Evolutionary conservation across 2,329 filamentous ascomycete genomes (phyloP), one percentile per base, ranked within the genome.

Genomic region (Talaromyces atroroseus): DNA sequence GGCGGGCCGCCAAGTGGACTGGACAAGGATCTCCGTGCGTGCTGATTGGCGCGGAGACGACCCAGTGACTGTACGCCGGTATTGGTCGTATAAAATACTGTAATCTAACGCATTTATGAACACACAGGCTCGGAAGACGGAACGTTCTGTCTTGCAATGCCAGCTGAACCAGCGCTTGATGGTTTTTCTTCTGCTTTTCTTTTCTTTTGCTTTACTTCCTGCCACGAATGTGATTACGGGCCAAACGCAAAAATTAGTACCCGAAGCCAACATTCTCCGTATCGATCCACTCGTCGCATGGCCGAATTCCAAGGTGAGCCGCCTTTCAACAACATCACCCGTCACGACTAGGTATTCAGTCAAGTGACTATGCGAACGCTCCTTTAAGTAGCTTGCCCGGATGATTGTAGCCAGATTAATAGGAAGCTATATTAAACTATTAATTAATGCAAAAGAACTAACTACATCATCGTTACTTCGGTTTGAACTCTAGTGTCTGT

Each of bases 21-120:
- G 8, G 38, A 29, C 49, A 52, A 23, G 50, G 38, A 18, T 8
- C 6, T 16, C 11, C 14, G 38, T 32, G 40, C 23, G 38, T 34
- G 44, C 16, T 52, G 38, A 52, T 52, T 52, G 49, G 49, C 21
- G 23, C n/a, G 49, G 38, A n/a, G 38, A 29, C 18, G 36, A 29
- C 24, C 21, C 21, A 42, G 49, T 23, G 23, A 51, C 23, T 32
- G 50, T 23, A 45, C 21, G 24, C 18, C 23, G 5, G 49, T 52
- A 45, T 23, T 42, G 38, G 24, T 7, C 16, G 36, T 40, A 40
- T 18, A 3, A 2, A 8, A 18, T 40, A 40, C 6, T 7, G 36
- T 18, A n/a, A 40, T 18, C 36, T 7, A 18, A n/a, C 36, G 5
- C 36, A 40, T 7, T 38, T 38, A 38, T 38, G 12, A n/a, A 16